Base-by-base conservation (phyloP, 2,329 filamentous ascomycete genomes). In the Gnomoniopsis smithogilvyi region DNA sequence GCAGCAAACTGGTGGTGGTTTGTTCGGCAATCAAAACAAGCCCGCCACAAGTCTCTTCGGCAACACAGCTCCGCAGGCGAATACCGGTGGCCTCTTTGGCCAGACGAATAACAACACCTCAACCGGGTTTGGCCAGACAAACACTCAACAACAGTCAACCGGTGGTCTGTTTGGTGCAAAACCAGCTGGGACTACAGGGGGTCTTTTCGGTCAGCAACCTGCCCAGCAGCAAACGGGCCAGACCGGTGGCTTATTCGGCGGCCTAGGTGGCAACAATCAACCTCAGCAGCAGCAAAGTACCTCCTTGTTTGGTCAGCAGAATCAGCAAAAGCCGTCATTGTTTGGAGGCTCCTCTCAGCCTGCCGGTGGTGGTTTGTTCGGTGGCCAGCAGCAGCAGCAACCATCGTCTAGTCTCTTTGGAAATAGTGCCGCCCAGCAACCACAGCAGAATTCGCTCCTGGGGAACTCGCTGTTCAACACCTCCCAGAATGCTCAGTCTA, bases 401-500 rank as follows among this genome's bases (percentile, higher is more conserved):
- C 72, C 76, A 53, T 59, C 67, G 14, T 73, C 74, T 33, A 69
- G 72, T 3, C 45, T 83, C 15, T 85, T 85, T 57, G 80, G 80
- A 14, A 69, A 68, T 56, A 74, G 72, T 47, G 74, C 74, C 51
- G 75, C 76, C 56, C 75, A 80, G 47, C 80, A 84, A 57, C 83
- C 83, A 59, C 74, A 75, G 34, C 79, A 80, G 63, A 70, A 71
- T n/a, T 72, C 69, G 22, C 63, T 70, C 6, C 68, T 79, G 51
- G 79, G 82, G 22, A 76, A 74, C 60, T 89, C 87, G 0, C 68
- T 91, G 2, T 84, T 91, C 52, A 84, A 84, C 21, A 78, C 72
- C 61, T 79, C 80, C 1, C 80, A 82, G 62, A 74, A 75, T 54
- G 70, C 70, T 34, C 74, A 76, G 58, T 73, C 73, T 10, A 83